Evolutionary conservation across 768 basidiomycete species (phyloP), one percentile per base, ranked within the genome.

Genomic region (Sporobolomyces roseus): DNA sequence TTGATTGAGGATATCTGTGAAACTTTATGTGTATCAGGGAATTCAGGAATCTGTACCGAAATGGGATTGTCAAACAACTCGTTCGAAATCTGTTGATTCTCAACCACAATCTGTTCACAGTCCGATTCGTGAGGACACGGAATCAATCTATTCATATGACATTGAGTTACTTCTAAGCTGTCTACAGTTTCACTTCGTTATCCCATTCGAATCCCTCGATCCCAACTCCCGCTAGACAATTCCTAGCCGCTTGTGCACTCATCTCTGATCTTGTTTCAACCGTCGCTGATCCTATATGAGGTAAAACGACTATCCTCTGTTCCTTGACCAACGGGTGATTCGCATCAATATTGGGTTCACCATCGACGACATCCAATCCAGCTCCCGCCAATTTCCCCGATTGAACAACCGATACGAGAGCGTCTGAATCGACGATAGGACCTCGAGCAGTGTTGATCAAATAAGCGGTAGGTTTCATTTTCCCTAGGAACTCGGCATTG

Each of bases 221-320:
- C 16, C 66, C 66, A 4, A 63, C 35, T n/a, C 66, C 71, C 1
- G 71, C 71, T 1, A 68, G 35, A 19, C 30, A 36, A 36, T 72
- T 72, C 27, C 45, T 17, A 38, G 49, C 71, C 2, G 62, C 62
- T 33, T 72, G 53, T 23, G 38, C 13, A 27, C 53, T 56, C 71
- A 72, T 72, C 43, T 50, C 58, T 9, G 63, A 61, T 35, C 71
- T 55, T 23, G 92, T 91, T 79, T 96, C 89, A 14, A 85, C 80
- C 21, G 93, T 93, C 4, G 90, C 93, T 71, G 90, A 91, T 25
- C 85, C 96, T 58, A 99, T 87, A 75, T 99, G 94, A 0, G 94
- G 94, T 35, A 99, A 71, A 62, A 80, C 79, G 75, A 74, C 91
- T 86, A 85, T 84, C 21, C 87, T 86, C 62, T 90, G 38, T 43